Conservation (phyloP, 2,329 filamentous ascomycete genomes). For the Fusarium cyanostomum region DNA sequence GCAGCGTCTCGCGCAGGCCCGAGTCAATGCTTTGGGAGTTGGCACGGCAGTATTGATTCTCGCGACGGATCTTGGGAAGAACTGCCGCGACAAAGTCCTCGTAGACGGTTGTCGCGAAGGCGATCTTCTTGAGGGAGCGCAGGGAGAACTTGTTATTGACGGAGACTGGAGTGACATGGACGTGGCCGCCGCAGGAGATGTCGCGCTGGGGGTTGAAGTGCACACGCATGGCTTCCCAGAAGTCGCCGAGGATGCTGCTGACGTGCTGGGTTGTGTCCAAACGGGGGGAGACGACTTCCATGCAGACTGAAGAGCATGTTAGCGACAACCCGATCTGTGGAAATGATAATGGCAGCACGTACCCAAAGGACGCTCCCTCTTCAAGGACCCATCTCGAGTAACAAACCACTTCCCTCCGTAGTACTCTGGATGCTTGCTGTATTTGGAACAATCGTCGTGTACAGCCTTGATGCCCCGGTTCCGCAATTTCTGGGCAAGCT, state of each 20-base stretch:
- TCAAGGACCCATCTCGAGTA: conserved; percentile 52
- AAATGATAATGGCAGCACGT: conserved; percentile 19
- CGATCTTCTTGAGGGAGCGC: conserved; percentile 49
- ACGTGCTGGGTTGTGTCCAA: conserved; percentile 49
- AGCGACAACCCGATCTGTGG: background rate
- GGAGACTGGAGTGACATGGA: conserved; percentile 51
- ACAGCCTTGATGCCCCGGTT: conserved; percentile 52
- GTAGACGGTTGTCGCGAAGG: conserved; percentile 49
- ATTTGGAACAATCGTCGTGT: conserved; percentile 50
- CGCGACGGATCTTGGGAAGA: conserved; percentile 46
- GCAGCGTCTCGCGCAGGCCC: conserved; percentile 44
- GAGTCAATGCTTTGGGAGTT: conserved; percentile 48
- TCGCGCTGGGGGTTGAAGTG: conserved; percentile 51
- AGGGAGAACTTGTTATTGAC: conserved; percentile 49
- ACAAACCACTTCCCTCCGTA: conserved; percentile 55
- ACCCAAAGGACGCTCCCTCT: conserved; percentile 50
- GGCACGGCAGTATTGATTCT: conserved; percentile 49
- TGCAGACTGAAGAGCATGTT: conserved; percentile 46
- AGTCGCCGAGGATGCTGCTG: conserved; percentile 48
- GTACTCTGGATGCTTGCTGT: conserved; percentile 54
- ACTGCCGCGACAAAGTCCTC: conserved; percentile 48
- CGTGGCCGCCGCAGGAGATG: conserved; percentile 51
- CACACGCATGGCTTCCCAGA: conserved; percentile 55
- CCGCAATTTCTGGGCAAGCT: conserved; percentile 51
- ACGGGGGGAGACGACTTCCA: conserved; percentile 54